Evolutionary conservation across 805 yeast genomes (phyloP), one percentile per base, ranked within the genome.

Genomic region (Myxozyma lipomycoides): DNA sequence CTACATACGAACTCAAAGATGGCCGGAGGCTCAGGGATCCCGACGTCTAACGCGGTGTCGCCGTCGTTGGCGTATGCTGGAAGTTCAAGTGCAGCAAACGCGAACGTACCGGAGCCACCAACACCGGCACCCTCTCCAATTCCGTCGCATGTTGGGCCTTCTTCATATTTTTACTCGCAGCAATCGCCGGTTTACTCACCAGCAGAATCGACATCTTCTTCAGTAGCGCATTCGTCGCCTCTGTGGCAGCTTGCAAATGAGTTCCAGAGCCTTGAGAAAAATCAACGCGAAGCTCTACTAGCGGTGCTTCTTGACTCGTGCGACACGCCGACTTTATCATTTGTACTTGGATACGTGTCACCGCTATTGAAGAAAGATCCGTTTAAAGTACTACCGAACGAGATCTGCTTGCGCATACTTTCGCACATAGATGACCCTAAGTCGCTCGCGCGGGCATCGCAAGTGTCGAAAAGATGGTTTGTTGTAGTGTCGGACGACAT

Each of bases 391-490:
- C 63, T 91, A 44, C 98, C 98, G 1, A 75, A 78, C 55, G 98
- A 93, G 64, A 69, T 91, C 40, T 80, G 95, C 1, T 75, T 89
- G 48, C 86, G 87, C 63, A 84, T 91, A 35, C 71, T 91, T 35
- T 84, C 95, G 56, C 88, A 86, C 67, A 70, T 91, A 59, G 96
- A 87, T 64, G 93, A 96, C 52, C 73, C 75, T 68, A 80, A 79
- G 51, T 84, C 96, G 9, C 74, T 91, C 39, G 91, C 97, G 62
- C 84, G 84, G 55, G 96, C 97, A 0, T 91, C 96, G 0, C 95
- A 86, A 64, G 98, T 91, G 1, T 85, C 91, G 25, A 78, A 81
- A 49, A 82, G 79, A 46, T 91, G 98, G 98, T 67, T 70, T 45
- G 54, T 64, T 28, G 56, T 72, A 19, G 64, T 72, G 24, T 56